These are phyloP conservation scores for Pseudocercospora eumusae DNA, from an alignment of 2,329 filamentous ascomycete species.

Conservation along the genomic window DNA sequence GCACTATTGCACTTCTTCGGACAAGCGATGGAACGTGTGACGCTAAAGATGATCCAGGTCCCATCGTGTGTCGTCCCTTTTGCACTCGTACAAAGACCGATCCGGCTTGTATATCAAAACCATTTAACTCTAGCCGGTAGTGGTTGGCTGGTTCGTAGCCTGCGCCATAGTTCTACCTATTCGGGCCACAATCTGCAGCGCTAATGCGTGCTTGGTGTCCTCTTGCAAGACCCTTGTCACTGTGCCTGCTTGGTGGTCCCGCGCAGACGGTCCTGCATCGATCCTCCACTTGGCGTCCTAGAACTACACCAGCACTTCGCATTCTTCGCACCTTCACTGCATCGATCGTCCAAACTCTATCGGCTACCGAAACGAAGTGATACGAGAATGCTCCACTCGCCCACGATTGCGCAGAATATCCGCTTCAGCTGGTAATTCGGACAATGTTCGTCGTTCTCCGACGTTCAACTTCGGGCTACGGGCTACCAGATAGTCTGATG, in stretches of 20 bases:
- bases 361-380: neutral
- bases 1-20: neutral
- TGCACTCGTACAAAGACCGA: neutral
- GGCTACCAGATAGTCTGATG: neutral
- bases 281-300: neutral
- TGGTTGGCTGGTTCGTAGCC: slow-evolving; percentile 2
- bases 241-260: slow-evolving; percentile 1
- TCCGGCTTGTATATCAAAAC: neutral
- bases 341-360: neutral
- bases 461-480: neutral
- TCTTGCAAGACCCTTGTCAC: neutral
- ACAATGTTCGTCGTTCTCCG: neutral
- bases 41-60: neutral
- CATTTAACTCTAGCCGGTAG: neutral
- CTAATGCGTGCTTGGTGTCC: neutral
- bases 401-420: neutral
- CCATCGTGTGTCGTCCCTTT: neutral
- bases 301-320: neutral
- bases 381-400: neutral
- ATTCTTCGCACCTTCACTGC: neutral
- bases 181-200: neutral
- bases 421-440: neutral
- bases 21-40: neutral
- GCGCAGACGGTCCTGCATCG: neutral
- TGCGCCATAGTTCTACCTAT: neutral